A percentile compares a stretch with the other conserved stretches of the same genome.
These are phyloP conservation scores for Dendrobium chrysotoxum DNA, from an alignment of 106 monocot species.

Conservation along the genomic window DNA sequence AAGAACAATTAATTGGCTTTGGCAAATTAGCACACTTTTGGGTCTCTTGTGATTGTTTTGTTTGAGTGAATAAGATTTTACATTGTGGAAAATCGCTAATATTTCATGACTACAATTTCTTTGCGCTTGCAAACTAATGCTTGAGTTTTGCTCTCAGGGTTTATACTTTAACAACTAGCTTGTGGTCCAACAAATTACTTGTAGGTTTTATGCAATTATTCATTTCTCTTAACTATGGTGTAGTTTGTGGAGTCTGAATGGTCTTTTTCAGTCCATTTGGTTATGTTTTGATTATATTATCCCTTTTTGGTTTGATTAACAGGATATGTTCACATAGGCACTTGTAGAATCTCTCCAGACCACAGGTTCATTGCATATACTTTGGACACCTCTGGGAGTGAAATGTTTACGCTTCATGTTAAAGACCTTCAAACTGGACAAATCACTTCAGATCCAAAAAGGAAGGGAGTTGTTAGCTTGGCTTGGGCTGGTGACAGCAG, in stretches of 20 bases:
- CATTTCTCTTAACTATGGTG: not conserved
- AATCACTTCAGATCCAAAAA: constrained; percentile 29
- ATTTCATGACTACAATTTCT: not conserved
- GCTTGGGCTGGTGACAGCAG: constrained; percentile 63
- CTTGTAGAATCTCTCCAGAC: constrained; percentile 79
- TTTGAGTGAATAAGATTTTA: not conserved
- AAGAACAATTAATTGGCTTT: not conserved
- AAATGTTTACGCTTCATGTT: constrained; percentile 65
- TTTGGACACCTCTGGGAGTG: constrained; percentile 66
- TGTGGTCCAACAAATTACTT: not conserved
- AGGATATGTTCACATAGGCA: constrained; percentile 98
- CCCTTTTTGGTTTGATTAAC: constrained; percentile 17
- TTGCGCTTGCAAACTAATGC: not conserved
- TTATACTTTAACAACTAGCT: not conserved
- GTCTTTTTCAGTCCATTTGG: not conserved
- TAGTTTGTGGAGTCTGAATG: not conserved
- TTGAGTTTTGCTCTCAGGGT: not conserved
- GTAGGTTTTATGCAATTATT: not conserved
- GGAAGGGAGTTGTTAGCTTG: constrained; percentile 71
- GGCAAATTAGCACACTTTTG: not conserved
- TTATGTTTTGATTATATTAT: constrained; percentile 8
- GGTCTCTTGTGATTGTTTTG: not conserved
- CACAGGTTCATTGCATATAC: constrained; percentile 93
- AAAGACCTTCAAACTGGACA: constrained; percentile 61
- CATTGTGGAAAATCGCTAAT: not conserved